Base-by-base conservation (phyloP, 2,329 filamentous ascomycete genomes). In the Elsinoe necatrix region DNA sequence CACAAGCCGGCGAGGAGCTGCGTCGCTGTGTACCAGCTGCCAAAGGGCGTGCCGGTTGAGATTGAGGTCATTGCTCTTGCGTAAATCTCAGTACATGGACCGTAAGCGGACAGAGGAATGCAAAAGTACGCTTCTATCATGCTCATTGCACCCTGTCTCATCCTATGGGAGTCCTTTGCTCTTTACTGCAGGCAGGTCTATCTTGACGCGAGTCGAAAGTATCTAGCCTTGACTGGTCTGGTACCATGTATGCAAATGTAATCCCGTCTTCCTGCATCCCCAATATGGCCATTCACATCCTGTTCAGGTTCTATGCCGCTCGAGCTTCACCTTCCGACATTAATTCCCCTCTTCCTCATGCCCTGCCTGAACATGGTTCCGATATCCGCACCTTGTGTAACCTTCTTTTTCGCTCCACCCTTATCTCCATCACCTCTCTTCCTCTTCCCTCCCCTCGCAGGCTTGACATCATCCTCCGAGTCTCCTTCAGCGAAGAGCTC, bases 1-100 rank as follows among this genome's bases (percentile, higher is more conserved):
- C 85, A 89, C 75, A 91, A 89, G 80, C 89, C 89, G 18, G 86
- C 88, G n/a, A 81, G 89, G 64, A 90, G 85, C 74, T 95, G 89
- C 69, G 89, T 95, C 55, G 89, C 89, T 4, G 91, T 95, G 62
- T 91, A 93, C 79, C 83, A 87, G 65, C 80, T 95, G 62, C 90
- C 90, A 60, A 89, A 91, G 79, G 84, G 84, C 57, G 89, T 90
- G 41, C 84, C 89, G 59, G 84, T 95, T 21, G 90, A 95, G 79
- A 93, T 95, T 69, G 89, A 95, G 79, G 87, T 84, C 69, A 86
- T 93, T 76, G 89, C 89, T 60, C 71, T 82, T 14, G 41, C 59
- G 20, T 61, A 57, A 37, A 27, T 29, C 27, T 4, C 27, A 9
- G 41, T 34, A 41, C 16, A 39, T 41, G 29, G 29, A 18, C 31